A percentile compares a stretch with the other conserved stretches of the same genome.
phyloP scores from a whole-genome alignment of 225 moss, liverwort and hornwort species.

The Physcomitrellopsis africana region DNA sequence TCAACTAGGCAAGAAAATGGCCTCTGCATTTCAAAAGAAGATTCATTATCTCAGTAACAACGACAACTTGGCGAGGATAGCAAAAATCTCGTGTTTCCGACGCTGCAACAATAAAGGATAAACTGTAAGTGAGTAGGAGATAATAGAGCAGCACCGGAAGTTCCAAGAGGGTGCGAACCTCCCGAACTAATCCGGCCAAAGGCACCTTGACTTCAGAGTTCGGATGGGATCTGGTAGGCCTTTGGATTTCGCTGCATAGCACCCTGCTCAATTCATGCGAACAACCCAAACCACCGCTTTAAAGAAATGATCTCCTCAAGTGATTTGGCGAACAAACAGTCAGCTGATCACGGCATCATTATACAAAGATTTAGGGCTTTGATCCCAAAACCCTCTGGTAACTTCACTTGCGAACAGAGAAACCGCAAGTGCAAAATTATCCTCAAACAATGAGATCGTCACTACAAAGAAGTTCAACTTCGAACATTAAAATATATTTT shows the following conservation, averaged over 20 bases:
- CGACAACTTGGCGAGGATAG: not conserved
- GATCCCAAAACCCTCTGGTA: not conserved
- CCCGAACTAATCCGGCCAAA: slow-evolving; percentile 43
- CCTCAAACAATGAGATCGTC: not conserved
- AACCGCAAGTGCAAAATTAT: not conserved
- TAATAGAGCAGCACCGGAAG: slow-evolving; percentile 33
- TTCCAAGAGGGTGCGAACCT: slow-evolving; percentile 31
- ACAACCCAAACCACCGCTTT: slow-evolving; percentile 26
- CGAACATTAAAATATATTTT: not conserved
- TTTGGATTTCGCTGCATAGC: slow-evolving; percentile 40
- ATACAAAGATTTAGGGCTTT: not conserved
- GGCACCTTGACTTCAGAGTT: slow-evolving; percentile 58
- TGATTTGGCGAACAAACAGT: not conserved
- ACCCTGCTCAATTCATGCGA: slow-evolving; percentile 31
- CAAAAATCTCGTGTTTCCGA: not conserved
- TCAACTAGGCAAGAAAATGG: slow-evolving; percentile 53
- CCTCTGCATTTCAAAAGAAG: slow-evolving; percentile 53
- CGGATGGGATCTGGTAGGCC: slow-evolving; percentile 59
- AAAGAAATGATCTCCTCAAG: slow-evolving; percentile 17
- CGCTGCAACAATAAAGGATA: slow-evolving; percentile 22
- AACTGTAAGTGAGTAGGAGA: slow-evolving; percentile 21
- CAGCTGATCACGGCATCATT: not conserved
- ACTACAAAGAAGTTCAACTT: not conserved
- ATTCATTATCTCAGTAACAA: not conserved
- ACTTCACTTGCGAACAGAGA: not conserved